A percentile compares a stretch with the other conserved stretches of the same genome.
These are phyloP conservation scores for Scenedesmus sp. DNA, from an alignment of 163 green algal species.

Conservation along the genomic window DNA sequence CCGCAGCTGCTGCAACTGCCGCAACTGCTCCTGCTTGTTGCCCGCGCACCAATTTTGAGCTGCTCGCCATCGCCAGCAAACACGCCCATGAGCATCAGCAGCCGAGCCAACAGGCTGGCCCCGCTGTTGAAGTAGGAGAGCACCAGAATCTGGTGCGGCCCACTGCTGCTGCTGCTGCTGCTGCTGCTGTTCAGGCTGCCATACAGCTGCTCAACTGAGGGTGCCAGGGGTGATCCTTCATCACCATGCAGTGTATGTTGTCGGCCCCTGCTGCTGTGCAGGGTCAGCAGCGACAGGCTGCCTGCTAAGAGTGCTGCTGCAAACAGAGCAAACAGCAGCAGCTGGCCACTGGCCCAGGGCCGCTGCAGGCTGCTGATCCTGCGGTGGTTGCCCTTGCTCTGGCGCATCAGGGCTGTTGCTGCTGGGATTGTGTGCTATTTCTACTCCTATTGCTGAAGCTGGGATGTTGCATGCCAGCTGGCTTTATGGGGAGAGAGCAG, in stretches of 20 bases:
- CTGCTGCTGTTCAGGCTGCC: slow-evolving; percentile 22
- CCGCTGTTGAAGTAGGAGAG: slow-evolving; percentile 37
- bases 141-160: slow-evolving; percentile 35
- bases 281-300: background rate
- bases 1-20: background rate
- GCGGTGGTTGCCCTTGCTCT: background rate
- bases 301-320: slow-evolving; percentile 2
- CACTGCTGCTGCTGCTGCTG: slow-evolving; percentile 5
- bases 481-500: too few relatives aligned
- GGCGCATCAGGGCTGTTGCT: background rate
- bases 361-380: background rate
- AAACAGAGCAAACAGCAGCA: background rate
- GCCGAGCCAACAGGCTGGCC: background rate
- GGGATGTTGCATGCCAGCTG: too few relatives aligned
- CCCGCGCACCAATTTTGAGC: slow-evolving; percentile 23
- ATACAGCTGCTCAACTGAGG: slow-evolving; percentile 36
- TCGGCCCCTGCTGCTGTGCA: background rate
- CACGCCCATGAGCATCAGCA: slow-evolving; percentile 51
- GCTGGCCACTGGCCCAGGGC: background rate
- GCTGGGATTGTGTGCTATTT: background rate
- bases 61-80: slow-evolving; percentile 31
- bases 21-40: background rate
- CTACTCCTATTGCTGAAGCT: background rate
- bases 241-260: background rate
- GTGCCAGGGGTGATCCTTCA: background rate